phyloP scores from a whole-genome alignment of 2,329 filamentous ascomycete species.

The Lecanicillium sp. region DNA sequence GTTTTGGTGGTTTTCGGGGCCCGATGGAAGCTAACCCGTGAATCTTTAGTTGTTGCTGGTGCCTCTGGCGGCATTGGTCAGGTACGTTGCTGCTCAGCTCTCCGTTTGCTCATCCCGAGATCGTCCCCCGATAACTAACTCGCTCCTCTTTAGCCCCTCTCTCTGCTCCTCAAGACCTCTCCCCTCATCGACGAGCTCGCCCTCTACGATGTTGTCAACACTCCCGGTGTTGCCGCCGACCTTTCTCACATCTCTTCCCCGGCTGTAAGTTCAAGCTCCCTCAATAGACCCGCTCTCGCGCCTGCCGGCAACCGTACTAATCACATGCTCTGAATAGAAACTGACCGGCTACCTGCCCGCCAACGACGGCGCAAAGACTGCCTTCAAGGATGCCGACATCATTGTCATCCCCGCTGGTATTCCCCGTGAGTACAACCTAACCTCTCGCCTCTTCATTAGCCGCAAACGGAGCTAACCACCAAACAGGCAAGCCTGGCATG shows the following conservation, averaged over 20 bases:
- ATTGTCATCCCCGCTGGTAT: constrained; percentile 97
- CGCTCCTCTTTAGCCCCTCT: constrained; percentile 64
- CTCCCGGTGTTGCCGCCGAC: constrained; percentile 90
- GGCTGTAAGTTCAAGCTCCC: constrained; percentile 51
- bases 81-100: constrained; percentile 45
- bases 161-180: constrained; percentile 88
- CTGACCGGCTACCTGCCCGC: constrained; percentile 82
- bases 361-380: constrained; percentile 77
- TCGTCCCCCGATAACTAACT: constrained; percentile 7
- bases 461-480: constrained; percentile 21
- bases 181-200: constrained; percentile 86
- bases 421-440: constrained; percentile 63
- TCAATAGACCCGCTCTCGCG: constrained; percentile 24
- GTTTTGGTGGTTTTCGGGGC: not conserved
- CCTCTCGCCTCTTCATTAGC: no score
- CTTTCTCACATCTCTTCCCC: constrained; percentile 94
- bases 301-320: not conserved
- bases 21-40: constrained; percentile 12
- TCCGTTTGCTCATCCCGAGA: not conserved
- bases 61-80: constrained; percentile 98
- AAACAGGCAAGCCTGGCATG: constrained; percentile 93
- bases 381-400: constrained; percentile 89
- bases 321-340: constrained; percentile 48
- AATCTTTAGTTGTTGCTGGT: constrained; percentile 69
- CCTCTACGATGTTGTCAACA: constrained; percentile 99